A percentile compares a stretch with the other conserved stretches of the same genome.
Conservation (phyloP, 2,329 filamentous ascomycete genomes). For the Talaromyces sp. region DNA sequence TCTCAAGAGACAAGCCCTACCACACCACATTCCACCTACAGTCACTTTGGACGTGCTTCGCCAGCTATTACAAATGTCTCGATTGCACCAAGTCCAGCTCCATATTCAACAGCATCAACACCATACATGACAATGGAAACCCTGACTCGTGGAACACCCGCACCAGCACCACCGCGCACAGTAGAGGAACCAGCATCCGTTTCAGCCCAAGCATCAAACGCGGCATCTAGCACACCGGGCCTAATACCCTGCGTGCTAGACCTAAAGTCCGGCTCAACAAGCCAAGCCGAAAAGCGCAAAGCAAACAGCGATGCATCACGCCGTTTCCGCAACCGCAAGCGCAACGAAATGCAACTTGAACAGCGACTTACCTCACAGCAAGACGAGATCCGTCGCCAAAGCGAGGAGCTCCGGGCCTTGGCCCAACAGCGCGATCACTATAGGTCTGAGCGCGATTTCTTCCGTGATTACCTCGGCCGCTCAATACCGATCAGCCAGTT, state of each 20-base stretch:
- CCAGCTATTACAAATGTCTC: constrained; percentile 30
- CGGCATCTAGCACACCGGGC: constrained; percentile 16
- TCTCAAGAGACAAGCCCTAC: constrained; percentile 41
- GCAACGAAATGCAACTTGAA: constrained; percentile 44
- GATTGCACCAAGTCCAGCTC: constrained; percentile 18
- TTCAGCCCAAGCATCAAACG: background rate
- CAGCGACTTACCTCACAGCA: constrained; percentile 40
- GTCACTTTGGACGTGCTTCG: constrained; percentile 34
- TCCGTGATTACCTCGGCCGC: constrained; percentile 37
- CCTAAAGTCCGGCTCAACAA: constrained; percentile 45
- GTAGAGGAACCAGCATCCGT: constrained; percentile 21
- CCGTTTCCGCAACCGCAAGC: constrained; percentile 46
- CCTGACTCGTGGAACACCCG: constrained; percentile 26
- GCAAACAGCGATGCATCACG: constrained; percentile 48
- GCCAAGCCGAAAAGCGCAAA: constrained; percentile 45
- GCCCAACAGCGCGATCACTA: constrained; percentile 43
- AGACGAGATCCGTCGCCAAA: constrained; percentile 40
- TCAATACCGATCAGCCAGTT: constrained; percentile 30
- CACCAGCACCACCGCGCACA: constrained; percentile 23
- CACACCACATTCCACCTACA: constrained; percentile 37
- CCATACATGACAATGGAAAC: constrained; percentile 32
- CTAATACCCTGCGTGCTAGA: constrained; percentile 45
- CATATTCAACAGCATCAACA: constrained; percentile 22
- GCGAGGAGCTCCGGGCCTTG: constrained; percentile 38
- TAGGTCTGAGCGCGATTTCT: constrained; percentile 44